Evolutionary conservation across 2,329 filamentous ascomycete genomes (phyloP).

Genomic region (Penicillium palitans): DNA sequence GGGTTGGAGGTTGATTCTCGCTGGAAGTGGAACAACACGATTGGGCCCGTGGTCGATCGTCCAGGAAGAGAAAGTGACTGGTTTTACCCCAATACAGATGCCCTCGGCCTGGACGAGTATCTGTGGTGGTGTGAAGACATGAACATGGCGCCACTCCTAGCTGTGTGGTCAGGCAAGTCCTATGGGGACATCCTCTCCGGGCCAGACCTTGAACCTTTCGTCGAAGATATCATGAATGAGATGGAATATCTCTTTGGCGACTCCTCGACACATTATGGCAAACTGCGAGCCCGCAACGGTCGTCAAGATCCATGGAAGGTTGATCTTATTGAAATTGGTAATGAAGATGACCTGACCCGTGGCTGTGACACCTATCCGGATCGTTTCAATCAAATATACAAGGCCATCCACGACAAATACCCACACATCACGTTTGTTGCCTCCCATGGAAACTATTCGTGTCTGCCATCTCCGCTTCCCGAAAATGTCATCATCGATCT

Average conservation of each 20-base stretch:
- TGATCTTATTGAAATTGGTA: constrained; percentile 64
- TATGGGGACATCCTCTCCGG: constrained; percentile 52
- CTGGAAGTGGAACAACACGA: constrained; percentile 47
- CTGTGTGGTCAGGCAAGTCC: constrained; percentile 59
- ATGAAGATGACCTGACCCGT: constrained; percentile 64
- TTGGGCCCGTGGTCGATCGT: constrained; percentile 45
- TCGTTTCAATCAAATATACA: constrained; percentile 60
- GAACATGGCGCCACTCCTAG: constrained; percentile 57
- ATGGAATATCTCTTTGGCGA: constrained; percentile 64
- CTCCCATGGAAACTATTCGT: constrained; percentile 39
- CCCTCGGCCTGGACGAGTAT: constrained; percentile 62
- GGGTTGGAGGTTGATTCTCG: constrained; percentile 32
- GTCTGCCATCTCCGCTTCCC: constrained; percentile 29
- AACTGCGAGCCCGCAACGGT: constrained; percentile 58
- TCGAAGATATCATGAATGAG: constrained; percentile 62
- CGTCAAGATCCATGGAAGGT: constrained; percentile 61
- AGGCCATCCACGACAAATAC: constrained; percentile 57
- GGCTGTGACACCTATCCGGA: constrained; percentile 53
- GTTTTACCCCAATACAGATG: constrained; percentile 63
- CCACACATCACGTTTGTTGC: constrained; percentile 59
- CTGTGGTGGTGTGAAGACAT: constrained; percentile 63
- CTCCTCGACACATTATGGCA: constrained; percentile 56
- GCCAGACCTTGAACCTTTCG: constrained; percentile 55
- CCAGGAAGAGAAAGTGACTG: constrained; percentile 59
- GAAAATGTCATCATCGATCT: constrained; percentile 50